These are phyloP conservation scores for Lumnitzera racemosa DNA, from an alignment of 345 rosid genomes.

Conservation along the genomic window DNA sequence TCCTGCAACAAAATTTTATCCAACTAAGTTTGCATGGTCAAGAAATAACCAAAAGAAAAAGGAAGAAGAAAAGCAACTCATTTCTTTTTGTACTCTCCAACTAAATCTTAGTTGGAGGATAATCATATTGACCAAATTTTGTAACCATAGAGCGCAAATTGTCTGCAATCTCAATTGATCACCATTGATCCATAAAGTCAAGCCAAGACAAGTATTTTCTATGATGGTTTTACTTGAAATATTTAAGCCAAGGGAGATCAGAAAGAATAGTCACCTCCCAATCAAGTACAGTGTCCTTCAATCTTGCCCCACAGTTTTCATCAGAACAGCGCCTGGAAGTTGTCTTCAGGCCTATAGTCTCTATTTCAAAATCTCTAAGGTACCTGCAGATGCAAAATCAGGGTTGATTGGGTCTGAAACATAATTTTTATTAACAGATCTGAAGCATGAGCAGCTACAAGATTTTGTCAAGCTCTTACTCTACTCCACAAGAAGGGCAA, in stretches of 20 bases:
- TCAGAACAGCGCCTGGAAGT: constrained; percentile 28
- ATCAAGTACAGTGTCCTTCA: constrained; percentile 35
- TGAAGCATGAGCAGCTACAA: no score
- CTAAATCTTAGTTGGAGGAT: no score
- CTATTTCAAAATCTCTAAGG: constrained; percentile 30
- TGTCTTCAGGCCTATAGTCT: constrained; percentile 31
- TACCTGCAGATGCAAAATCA: constrained; percentile 17
- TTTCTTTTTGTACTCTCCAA: no score
- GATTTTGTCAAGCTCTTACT: constrained; percentile 13
- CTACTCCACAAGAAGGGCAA: constrained; percentile 25
- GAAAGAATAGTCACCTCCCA: constrained; percentile 19
- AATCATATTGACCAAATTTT: no score
- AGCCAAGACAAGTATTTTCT: neutral
- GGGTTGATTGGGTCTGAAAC: no score
- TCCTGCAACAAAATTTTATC: constrained; percentile 12
- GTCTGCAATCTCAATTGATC: no score
- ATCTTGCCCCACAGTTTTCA: constrained; percentile 22
- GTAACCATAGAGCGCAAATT: no score
- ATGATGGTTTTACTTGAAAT: no score
- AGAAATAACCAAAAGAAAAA: neutral
- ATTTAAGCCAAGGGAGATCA: neutral
- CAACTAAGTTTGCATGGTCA: no score
- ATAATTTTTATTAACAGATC: no score
- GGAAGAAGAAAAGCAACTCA: no score
- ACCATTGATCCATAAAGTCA: neutral